Evolutionary conservation across 345 rosid species (phyloP), one percentile per base, ranked within the genome.

Genomic region (Moringa oleifera): DNA sequence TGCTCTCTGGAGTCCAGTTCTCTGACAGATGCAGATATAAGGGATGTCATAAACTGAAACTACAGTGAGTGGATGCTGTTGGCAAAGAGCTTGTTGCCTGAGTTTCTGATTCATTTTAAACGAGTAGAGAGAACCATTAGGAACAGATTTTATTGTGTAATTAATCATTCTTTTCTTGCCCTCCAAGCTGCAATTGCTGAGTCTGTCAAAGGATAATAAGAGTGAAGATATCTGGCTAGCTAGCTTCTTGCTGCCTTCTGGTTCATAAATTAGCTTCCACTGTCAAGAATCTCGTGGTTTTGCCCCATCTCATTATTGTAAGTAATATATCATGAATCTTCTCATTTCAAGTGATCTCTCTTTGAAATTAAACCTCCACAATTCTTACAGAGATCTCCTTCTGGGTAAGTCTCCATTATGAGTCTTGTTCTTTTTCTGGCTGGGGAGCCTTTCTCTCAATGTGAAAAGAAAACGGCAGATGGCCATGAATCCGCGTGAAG

Each of bases 91-190:
- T 62, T 51, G 72, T 46, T 37, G 45, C 62, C n/a, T 55, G 57
- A 72, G 69, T 53, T 68, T 68, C 69, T 65, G 9, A 61, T 69
- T 62, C 37, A 65, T 67, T 75, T 72, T 67, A 55, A 57, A n/a
- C 2, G 37, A 58, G 75, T 55, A 58, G 68, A 28, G 52, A 15
- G 46, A 55, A 11, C n/a, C n/a, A n/a, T n/a, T n/a, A n/a, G n/a
- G n/a, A n/a, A n/a, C n/a, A 54, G 36, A 24, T 19, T 20, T 23
- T n/a, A n/a, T n/a, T n/a, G n/a, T 59, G 65, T 63, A 68, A 64
- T 59, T 71, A 52, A 69, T 59, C 62, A 71, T 74, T 78, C 77
- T 74, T 78, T 77, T 1, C 58, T 24, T 65, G 64, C 64, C n/a
- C 53, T 20, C 53, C 60, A 31, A 37, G 45, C 53, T 72, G 67